Conservation (phyloP, 2,329 filamentous ascomycete species). For the Arachnomyces sp. region DNA sequence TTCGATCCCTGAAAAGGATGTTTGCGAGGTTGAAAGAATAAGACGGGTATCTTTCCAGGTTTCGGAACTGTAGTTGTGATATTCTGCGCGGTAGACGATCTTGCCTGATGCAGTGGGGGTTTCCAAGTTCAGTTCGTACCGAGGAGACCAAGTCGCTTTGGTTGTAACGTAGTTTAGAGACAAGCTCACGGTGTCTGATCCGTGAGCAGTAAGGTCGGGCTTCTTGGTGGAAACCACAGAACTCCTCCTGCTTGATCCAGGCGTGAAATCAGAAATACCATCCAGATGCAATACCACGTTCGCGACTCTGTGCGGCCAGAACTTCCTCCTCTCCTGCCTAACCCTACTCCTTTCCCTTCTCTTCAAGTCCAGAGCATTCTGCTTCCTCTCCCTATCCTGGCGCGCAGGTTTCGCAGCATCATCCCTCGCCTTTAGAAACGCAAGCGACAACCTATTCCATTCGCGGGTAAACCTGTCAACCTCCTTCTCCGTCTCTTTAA, state of each 20-base stretch:
- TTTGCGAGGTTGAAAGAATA: slow-evolving; percentile 55
- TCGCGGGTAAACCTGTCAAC: slow-evolving; percentile 18
- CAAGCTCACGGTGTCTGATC: slow-evolving; percentile 23
- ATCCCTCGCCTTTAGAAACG: slow-evolving; percentile 12
- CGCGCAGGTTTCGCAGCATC: slow-evolving; percentile 17
- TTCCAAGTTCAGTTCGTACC: slow-evolving; percentile 55
- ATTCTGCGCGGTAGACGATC: slow-evolving; percentile 54
- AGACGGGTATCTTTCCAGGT: slow-evolving; percentile 55
- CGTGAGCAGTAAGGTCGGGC: slow-evolving; percentile 7
- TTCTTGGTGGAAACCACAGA: slow-evolving; percentile 20
- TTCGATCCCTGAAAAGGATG: slow-evolving; percentile 48
- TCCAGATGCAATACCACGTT: slow-evolving; percentile 31
- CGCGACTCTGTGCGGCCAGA: slow-evolving; percentile 30
- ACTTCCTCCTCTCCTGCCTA: slow-evolving; percentile 25
- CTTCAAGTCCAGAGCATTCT: slow-evolving; percentile 20
- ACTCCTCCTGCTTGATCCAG: slow-evolving; percentile 18
- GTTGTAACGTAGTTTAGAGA: slow-evolving; percentile 53
- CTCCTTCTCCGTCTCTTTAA: slow-evolving; percentile 20
- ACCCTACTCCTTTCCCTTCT: slow-evolving; percentile 23
- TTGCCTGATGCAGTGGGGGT: slow-evolving; percentile 45
- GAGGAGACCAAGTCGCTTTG: slow-evolving; percentile 51
- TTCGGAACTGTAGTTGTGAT: slow-evolving; percentile 56
- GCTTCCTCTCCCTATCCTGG: slow-evolving; percentile 20
- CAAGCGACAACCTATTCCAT: slow-evolving; percentile 14
- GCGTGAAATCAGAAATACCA: slow-evolving; percentile 20